Evolutionary conservation across 257 asterid genomes (phyloP), one percentile per base, ranked within the genome.

Genomic region (Nicotiana benthamiana): DNA sequence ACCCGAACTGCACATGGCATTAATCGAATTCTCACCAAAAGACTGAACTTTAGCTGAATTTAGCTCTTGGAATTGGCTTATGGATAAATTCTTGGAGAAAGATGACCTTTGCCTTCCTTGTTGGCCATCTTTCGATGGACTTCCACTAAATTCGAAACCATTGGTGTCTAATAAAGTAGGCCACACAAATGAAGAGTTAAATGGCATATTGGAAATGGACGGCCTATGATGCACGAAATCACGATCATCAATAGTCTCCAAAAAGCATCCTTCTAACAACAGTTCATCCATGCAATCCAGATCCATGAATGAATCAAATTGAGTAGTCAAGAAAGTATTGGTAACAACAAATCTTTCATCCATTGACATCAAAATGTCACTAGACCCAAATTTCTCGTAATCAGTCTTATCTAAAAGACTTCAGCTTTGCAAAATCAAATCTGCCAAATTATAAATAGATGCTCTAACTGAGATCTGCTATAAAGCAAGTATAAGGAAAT

Each of bases 231-330:
- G 84, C 30, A 89, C 83, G 88, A 89, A 86, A 12, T 91, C 93
- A 60, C 91, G 86, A 88, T 79, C 89, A 75, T 91, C 93, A 78
- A 85, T 82, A 51, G 95, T 83, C 77, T 93, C 98, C 83, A 95
- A 85, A 98, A 94, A 90, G 81, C 94, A 92, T 17, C 97, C 98
- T 22, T 91, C 98, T 24, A 89, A 82, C 67, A 95, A 83, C 1
- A 95, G 82, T 60, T 89, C 96, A 84, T 93, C 97, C 93, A 93
- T 88, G 87, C 80, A 90, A 92, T 93, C 99, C 85, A 92, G 82
- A 89, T 95, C 98, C 94, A 93, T 86, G 56, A 89, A 86, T 56
- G 83, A 22, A 83, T 93, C 97, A 76, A 89, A 82, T 46, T 87
- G 83, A 18, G 82, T 57, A 22, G 84, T 86, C 65, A 80, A 83